Percentiles rank a stretch among this genome's conserved stretches.
These are phyloP conservation scores for Elongisporangium anandrum DNA, from an alignment of 352 stramenopile species.

Conservation along the genomic window DNA sequence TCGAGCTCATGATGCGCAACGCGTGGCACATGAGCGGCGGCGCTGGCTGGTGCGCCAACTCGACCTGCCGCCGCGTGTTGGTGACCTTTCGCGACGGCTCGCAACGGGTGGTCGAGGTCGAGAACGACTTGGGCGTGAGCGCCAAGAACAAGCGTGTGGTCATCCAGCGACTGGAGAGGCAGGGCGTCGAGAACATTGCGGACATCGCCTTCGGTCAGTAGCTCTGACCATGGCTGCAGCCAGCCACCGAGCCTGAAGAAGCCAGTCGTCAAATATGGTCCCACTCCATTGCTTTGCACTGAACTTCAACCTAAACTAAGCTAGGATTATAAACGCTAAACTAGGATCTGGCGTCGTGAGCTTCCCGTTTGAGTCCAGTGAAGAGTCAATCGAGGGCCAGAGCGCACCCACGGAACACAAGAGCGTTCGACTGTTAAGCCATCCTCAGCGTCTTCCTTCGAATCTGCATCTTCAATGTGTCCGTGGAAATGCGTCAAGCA, in stretches of 20 bases:
- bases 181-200: conserved; percentile 51
- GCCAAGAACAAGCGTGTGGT: conserved; percentile 43
- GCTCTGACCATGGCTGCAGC: neutral
- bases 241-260: neutral
- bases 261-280: neutral
- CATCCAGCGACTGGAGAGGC: conserved; percentile 43
- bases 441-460: too few relatives aligned
- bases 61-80: conserved; percentile 65
- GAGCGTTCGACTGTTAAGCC: too few relatives aligned
- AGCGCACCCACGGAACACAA: neutral
- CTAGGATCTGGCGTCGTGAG: neutral
- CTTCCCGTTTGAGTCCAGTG: neutral
- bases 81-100: conserved; percentile 64
- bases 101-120: conserved; percentile 62
- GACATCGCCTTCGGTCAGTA: conserved; percentile 42
- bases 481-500: neutral
- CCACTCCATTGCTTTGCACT: neutral
- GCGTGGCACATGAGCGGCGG: conserved; percentile 86
- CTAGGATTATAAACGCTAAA: neutral
- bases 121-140: conserved; percentile 61
- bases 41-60: conserved; percentile 67
- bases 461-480: neutral
- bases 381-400: neutral
- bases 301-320: neutral
- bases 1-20: conserved; percentile 83